Evolutionary conservation across 2,329 filamentous ascomycete species (phyloP).

Genomic region (Diplodia corticola): DNA sequence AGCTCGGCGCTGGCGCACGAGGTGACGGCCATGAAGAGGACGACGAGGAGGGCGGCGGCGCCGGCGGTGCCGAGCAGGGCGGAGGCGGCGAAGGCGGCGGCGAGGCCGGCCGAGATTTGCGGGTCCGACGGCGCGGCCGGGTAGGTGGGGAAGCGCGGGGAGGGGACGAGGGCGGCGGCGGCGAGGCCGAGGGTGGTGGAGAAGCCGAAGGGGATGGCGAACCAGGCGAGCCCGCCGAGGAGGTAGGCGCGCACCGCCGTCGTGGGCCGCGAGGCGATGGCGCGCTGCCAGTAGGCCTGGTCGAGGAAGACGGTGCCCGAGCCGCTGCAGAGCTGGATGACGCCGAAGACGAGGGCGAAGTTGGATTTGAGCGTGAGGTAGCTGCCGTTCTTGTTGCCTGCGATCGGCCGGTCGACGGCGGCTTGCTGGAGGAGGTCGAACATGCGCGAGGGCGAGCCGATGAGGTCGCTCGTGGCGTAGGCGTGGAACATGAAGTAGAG

Average conservation of each 20-base stretch:
- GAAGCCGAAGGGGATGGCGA: conserved; percentile 56
- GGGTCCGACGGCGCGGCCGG: conserved; percentile 38
- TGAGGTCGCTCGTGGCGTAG: conserved; percentile 42
- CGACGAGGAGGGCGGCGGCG: conserved; percentile 34
- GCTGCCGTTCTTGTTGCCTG: conserved; percentile 43
- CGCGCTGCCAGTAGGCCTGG: conserved; percentile 56
- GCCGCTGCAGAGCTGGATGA: conserved; percentile 44
- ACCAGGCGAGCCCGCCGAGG: conserved; percentile 55
- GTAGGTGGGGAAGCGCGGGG: conserved; percentile 55
- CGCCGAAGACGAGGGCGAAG: conserved; percentile 46
- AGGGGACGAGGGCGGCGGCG: conserved; percentile 51
- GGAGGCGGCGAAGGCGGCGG: conserved; percentile 42
- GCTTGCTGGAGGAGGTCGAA: conserved; percentile 45
- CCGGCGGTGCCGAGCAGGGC: conserved; percentile 44
- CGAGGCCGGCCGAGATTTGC: conserved; percentile 41
- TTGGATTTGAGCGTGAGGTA: conserved; percentile 46
- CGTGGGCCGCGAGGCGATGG: conserved; percentile 48
- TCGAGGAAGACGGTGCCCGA: conserved; percentile 36
- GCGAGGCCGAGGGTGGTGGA: conserved; percentile 54
- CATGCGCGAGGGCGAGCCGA: conserved; percentile 43
- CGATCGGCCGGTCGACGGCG: conserved; percentile 39
- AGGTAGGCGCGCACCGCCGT: conserved; percentile 55
- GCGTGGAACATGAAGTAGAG: conserved; percentile 48
- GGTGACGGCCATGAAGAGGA: conserved; percentile 46
- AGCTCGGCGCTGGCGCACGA: conserved; percentile 55